A percentile compares a stretch with the other conserved stretches of the same genome.
Conservation (phyloP, 2,329 filamentous ascomycete genomes). For the Zymoseptoria crescenta region DNA sequence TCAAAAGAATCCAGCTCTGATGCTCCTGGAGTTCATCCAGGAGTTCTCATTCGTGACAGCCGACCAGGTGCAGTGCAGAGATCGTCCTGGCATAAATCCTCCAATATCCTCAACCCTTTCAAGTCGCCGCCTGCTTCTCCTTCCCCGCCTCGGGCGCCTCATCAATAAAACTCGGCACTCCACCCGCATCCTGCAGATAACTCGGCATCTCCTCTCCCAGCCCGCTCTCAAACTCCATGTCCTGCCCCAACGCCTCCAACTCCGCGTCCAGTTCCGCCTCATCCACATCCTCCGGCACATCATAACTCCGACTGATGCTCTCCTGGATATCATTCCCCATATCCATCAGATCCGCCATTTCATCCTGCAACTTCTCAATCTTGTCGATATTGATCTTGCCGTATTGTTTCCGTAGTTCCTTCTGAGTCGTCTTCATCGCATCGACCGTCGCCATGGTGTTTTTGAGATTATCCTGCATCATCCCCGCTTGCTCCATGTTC, state of each 20-base stretch:
- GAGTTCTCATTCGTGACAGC: too few species aligned
- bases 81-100: background rate
- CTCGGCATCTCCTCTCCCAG: constrained; percentile 58
- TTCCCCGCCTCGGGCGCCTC: constrained; percentile 56
- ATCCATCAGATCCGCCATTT: constrained; percentile 97
- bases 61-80: too few species aligned
- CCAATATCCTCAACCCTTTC: constrained; percentile 2
- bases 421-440: constrained; percentile 94
- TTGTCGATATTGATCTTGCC: constrained; percentile 96
- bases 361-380: constrained; percentile 95
- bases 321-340: constrained; percentile 98
- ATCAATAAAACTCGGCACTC: constrained; percentile 81
- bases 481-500: constrained; percentile 98
- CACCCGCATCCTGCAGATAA: constrained; percentile 72
- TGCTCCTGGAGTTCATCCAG: too few species aligned
- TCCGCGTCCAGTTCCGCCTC: constrained; percentile 95
- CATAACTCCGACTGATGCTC: constrained; percentile 81
- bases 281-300: constrained; percentile 93
- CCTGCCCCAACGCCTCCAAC: constrained; percentile 85
- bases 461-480: constrained; percentile 98
- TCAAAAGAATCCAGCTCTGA: too few species aligned
- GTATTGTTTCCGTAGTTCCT: constrained; percentile 86
- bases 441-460: constrained; percentile 98
- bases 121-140: constrained; percentile 27
- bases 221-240: constrained; percentile 77